Conservation (phyloP, 768 basidiomycete species). For the Ephemerocybe angulata region DNA sequence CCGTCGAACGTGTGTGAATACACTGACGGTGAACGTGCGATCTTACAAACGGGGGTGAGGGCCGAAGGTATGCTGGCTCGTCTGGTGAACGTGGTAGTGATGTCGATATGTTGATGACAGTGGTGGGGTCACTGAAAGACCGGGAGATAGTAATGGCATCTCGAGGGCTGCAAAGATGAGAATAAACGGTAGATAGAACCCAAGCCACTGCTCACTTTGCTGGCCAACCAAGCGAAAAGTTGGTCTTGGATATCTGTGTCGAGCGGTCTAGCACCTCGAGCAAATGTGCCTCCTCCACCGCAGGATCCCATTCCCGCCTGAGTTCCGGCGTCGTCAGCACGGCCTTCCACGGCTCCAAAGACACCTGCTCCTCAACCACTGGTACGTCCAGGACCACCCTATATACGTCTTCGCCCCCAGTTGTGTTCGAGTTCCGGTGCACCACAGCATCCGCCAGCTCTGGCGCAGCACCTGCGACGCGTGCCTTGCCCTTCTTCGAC, state of each 20-base stretch:
- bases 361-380: slow-evolving; percentile 52
- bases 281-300: slow-evolving; percentile 79
- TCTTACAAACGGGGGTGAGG: slow-evolving; percentile 88
- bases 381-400: slow-evolving; percentile 80
- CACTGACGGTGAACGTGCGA: slow-evolving; percentile 70
- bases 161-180: slow-evolving; percentile 60
- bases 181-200: slow-evolving; percentile 4
- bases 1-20: slow-evolving; percentile 7
- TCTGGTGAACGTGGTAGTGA: slow-evolving; percentile 90
- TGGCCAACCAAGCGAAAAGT: slow-evolving; percentile 94
- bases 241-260: slow-evolving; percentile 85
- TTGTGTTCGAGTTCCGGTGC: slow-evolving; percentile 53
- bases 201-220: slow-evolving; percentile 64
- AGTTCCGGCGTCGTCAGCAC: slow-evolving; percentile 84
- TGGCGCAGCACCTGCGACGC: slow-evolving; percentile 42
- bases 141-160: slow-evolving; percentile 94
- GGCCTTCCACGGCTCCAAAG: slow-evolving; percentile 77
- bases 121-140: slow-evolving; percentile 73
- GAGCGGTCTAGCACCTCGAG: slow-evolving; percentile 84
- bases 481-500: slow-evolving; percentile 60
- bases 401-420: slow-evolving; percentile 72
- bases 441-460: slow-evolving; percentile 72
- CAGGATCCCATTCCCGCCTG: slow-evolving; percentile 89
- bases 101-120: slow-evolving; percentile 86
- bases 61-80: slow-evolving; percentile 87